phyloP scores from a whole-genome alignment of 306 rosid species.

The Datisca glomerata region DNA sequence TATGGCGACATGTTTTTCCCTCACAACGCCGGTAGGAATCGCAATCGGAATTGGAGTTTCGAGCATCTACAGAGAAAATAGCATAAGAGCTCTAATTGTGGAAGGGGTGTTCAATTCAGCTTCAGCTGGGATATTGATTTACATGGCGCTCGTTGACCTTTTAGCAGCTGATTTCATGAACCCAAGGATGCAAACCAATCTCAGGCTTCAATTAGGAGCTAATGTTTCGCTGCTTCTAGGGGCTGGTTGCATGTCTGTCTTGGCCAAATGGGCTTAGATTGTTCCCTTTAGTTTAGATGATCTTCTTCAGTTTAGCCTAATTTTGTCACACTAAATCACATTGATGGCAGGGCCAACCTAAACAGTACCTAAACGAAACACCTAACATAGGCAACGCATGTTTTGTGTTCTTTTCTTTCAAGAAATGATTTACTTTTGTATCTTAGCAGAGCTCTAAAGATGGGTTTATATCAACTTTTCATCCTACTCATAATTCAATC shows the following conservation, averaged over 20 bases:
- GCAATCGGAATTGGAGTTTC: slow-evolving; percentile 52
- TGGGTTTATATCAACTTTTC: no score
- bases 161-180: slow-evolving; percentile 74
- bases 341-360: no score
- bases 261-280: slow-evolving; percentile 76
- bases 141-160: slow-evolving; percentile 73
- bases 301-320: no score
- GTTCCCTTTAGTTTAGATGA: no score
- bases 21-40: slow-evolving; percentile 74
- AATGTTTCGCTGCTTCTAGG: slow-evolving; percentile 58
- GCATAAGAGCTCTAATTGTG: slow-evolving; percentile 37
- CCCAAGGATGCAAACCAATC: slow-evolving; percentile 38
- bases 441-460: no score
- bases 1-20: slow-evolving; percentile 58
- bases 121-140: slow-evolving; percentile 68
- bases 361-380: no score
- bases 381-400: no score
- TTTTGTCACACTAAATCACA: no score
- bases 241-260: slow-evolving; percentile 57
- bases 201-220: slow-evolving; percentile 44
- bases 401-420: no score
- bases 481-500: no score
- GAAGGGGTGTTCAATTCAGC: slow-evolving; percentile 56
- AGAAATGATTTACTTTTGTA: no score
- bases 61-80: slow-evolving; percentile 32